Base-by-base conservation (phyloP, 768 basidiomycete genomes). In the Flagelloscypha sp. region DNA sequence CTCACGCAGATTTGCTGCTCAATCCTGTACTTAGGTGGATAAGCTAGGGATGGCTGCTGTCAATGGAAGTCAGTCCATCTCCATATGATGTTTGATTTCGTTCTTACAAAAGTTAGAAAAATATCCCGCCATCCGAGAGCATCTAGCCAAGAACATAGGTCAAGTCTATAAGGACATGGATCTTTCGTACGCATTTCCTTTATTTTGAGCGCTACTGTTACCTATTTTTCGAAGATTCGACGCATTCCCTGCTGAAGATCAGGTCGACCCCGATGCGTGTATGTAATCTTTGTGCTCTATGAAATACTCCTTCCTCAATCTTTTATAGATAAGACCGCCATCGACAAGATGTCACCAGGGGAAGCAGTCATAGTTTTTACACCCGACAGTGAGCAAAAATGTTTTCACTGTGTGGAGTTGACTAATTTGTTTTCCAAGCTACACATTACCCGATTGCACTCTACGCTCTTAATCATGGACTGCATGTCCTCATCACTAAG, bases 291-390 rank as follows among this genome's bases (percentile, higher is more conserved):
- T 30, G 32, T 37, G 25, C 23, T 27, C 29, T 28, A 19, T 19
- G 15, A 19, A 30, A 40, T 34, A 30, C 32, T 12, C 7, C 21
- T 28, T 24, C 37, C 27, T 30, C 13, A 39, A 21, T 24, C 20
- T 42, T 35, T n/a, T 37, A n/a, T 48, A 89, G 87, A 89, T 62
- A 89, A 84, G 55, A 57, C 55, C 11, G 87, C 88, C 24, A 88
- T 94, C 36, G 75, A 85, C 56, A 66, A 71, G 36, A 63, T 92
- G 49, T 70, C 73, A 8, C 70, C 84, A 7, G 88, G 90, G 16
- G 83, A 88, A 45, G 89, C 89, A n/a, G 79, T 87, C 32, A 82
- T 92, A 48, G 79, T 94, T 43, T 94, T 94, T 57, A 94, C 90
- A 3, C 92, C 90, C 3, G 90, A 93, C 53, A 81, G 85, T 81